Conservation (phyloP, 371 early-diverging fungal species). For the Syncephalastrum racemosum region DNA sequence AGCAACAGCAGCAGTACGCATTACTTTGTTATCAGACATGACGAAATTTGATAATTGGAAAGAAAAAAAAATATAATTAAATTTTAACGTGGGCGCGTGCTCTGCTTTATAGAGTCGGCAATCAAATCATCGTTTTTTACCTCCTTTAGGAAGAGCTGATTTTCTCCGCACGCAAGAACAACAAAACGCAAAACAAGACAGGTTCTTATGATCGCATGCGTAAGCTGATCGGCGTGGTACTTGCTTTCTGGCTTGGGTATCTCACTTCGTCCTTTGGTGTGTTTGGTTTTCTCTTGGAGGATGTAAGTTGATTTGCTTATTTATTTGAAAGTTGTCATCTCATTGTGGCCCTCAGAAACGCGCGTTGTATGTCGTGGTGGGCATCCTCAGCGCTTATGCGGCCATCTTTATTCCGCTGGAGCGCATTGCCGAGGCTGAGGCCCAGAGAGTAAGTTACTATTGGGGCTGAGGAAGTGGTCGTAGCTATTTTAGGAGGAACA, state of each 20-base stretch:
- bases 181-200: no score
- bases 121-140: no score
- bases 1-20: conserved; percentile 1
- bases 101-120: no score
- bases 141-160: no score
- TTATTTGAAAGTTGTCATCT: background rate
- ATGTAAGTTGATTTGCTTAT: conserved; percentile 5
- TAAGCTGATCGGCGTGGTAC: conserved; percentile 19
- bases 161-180: no score
- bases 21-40: no score
- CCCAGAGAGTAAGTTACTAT: conserved; percentile 12
- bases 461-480: background rate
- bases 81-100: no score
- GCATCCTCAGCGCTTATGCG: conserved; percentile 10
- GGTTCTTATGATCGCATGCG: conserved; percentile 15
- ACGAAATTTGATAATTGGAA: no score
- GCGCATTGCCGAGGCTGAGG: conserved; percentile 21
- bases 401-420: conserved; percentile 22
- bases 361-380: conserved; percentile 11
- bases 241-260: conserved; percentile 27
- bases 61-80: no score
- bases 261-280: conserved; percentile 21
- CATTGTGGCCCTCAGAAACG: conserved; percentile 10
- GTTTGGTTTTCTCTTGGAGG: conserved; percentile 13
- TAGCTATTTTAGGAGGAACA: background rate